phyloP scores from a whole-genome alignment of 176 grass and related monocot species.

The Raddia guianensis region DNA sequence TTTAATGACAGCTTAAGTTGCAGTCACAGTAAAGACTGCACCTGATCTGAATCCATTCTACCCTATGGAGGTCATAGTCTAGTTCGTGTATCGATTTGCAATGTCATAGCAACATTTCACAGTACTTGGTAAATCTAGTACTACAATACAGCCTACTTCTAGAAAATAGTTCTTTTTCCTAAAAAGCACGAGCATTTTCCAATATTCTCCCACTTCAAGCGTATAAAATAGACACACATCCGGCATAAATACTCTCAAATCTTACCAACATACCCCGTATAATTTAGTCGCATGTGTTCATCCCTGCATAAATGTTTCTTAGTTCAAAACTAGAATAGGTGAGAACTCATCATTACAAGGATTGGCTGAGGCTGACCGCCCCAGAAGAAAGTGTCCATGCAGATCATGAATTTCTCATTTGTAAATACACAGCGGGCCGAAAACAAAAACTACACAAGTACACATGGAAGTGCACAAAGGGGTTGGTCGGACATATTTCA shows the following conservation, averaged over 20 bases:
- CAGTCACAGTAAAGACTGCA: too few species aligned
- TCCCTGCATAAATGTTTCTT: neutral
- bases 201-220: neutral
- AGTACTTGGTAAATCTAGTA: neutral
- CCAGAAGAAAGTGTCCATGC: neutral
- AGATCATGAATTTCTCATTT: neutral
- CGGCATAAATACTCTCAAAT: neutral
- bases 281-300: neutral
- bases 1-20: too few species aligned
- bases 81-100: neutral
- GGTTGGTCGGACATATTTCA: conserved; percentile 27
- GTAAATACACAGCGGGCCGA: neutral
- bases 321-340: neutral
- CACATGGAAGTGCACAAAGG: neutral
- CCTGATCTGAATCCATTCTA: too few species aligned
- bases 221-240: neutral
- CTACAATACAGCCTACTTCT: neutral
- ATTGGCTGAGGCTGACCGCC: neutral
- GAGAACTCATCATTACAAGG: neutral
- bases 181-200: neutral
- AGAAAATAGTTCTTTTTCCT: neutral
- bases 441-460: neutral
- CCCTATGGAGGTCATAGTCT: neutral
- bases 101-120: neutral
- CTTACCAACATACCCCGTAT: neutral